These are phyloP conservation scores for Phlebiopsis flavidoalba DNA, from an alignment of 768 basidiomycete genomes.

Conservation along the genomic window DNA sequence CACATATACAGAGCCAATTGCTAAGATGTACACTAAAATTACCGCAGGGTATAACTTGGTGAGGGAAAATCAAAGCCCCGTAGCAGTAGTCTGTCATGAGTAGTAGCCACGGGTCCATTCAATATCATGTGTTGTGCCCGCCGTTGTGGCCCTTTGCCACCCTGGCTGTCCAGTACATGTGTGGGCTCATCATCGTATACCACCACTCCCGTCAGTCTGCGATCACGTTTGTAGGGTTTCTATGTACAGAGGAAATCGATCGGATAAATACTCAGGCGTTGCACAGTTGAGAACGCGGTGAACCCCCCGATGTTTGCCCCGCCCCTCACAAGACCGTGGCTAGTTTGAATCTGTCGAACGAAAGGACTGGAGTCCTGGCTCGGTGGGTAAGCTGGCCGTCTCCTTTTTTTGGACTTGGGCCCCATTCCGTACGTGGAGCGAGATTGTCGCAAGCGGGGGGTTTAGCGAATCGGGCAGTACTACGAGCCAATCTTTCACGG, in stretches of 20 bases:
- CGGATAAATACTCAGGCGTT: too few relatives aligned
- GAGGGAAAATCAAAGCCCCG: slow-evolving; percentile 75
- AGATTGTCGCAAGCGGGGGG: slow-evolving; percentile 71
- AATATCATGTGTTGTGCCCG: slow-evolving; percentile 97
- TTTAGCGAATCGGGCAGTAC: slow-evolving; percentile 92
- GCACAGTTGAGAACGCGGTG: too few relatives aligned
- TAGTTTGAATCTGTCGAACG: slow-evolving; percentile 71
- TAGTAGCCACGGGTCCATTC: slow-evolving; percentile 95
- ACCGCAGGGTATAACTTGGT: slow-evolving; percentile 85
- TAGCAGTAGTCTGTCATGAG: slow-evolving; percentile 59
- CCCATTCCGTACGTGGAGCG: slow-evolving; percentile 82
- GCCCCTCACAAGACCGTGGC: slow-evolving; percentile 66
- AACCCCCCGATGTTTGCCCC: slow-evolving; percentile 79
- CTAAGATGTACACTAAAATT: slow-evolving; percentile 17
- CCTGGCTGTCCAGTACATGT: slow-evolving; percentile 45
- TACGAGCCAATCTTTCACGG: slow-evolving; percentile 65
- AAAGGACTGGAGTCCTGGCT: slow-evolving; percentile 81
- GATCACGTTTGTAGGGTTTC: too few relatives aligned
- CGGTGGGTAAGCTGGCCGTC: slow-evolving; percentile 91
- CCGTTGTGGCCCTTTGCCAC: slow-evolving; percentile 78
- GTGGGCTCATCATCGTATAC: too few relatives aligned
- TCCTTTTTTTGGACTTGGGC: slow-evolving; percentile 80
- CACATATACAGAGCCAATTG: background rate
- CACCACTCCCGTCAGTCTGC: background rate
- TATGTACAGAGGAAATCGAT: too few relatives aligned